phyloP scores from a whole-genome alignment of 2,329 filamentous ascomycete species.

The Penicillium sclerotiorum region DNA sequence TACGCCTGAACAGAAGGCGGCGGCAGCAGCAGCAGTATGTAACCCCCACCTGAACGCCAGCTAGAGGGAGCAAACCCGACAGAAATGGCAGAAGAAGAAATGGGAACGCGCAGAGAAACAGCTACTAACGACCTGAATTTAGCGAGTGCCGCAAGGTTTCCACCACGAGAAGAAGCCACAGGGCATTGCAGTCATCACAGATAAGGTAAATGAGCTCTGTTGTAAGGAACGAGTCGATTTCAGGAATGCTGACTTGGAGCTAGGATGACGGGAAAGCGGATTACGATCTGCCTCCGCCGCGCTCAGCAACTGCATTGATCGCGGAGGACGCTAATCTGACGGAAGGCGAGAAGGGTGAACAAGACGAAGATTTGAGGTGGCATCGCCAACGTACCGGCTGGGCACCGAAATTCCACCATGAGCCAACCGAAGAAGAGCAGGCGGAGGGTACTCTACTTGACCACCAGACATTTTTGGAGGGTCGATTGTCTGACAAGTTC shows the following conservation, averaged over 20 bases:
- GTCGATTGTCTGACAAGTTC: conserved; percentile 81
- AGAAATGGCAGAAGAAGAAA: background rate
- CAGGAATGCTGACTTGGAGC: conserved; percentile 1
- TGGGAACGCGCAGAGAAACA: background rate
- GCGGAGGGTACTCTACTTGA: conserved; percentile 72
- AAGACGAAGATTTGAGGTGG: conserved; percentile 60
- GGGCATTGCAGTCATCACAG: conserved; percentile 66
- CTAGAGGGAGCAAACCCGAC: no score
- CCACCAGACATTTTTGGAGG: conserved; percentile 84
- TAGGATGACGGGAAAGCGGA: conserved; percentile 68
- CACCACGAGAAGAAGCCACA: conserved; percentile 53
- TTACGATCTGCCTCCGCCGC: conserved; percentile 76
- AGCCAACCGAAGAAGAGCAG: conserved; percentile 55
- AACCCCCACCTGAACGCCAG: background rate
- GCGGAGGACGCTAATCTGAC: conserved; percentile 60
- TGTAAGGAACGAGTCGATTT: background rate
- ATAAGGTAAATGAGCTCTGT: conserved; percentile 56
- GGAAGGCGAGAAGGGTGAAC: conserved; percentile 52
- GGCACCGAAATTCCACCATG: conserved; percentile 77
- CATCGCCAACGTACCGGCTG: conserved; percentile 72
- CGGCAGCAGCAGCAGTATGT: conserved; percentile 75
- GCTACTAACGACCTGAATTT: conserved; percentile 12
- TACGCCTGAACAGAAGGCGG: conserved; percentile 78
- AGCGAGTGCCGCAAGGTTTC: conserved; percentile 68
- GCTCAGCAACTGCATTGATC: conserved; percentile 55